Percentiles rank a stretch among this genome's conserved stretches.
phyloP scores from a whole-genome alignment of 495 filamentous ascomycete species.

The Daldinia loculata region DNA sequence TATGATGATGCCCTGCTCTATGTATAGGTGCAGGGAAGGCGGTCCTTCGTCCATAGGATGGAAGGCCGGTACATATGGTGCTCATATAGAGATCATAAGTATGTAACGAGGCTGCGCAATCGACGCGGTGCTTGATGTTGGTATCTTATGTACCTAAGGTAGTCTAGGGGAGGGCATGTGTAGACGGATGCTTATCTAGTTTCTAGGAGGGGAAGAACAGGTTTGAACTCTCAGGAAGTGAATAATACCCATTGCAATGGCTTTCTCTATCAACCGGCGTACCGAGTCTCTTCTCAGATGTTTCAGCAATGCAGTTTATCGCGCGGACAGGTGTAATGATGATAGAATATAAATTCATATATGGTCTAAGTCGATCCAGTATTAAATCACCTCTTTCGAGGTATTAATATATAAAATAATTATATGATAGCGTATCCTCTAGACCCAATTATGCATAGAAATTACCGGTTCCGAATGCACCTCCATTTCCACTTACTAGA shows the following conservation, averaged over 20 bases:
- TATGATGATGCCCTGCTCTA: neutral
- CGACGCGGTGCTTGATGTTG: conserved; percentile 2
- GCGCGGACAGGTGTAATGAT: neutral
- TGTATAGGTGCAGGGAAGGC: neutral
- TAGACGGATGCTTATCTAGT: conserved; percentile 6
- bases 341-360: neutral
- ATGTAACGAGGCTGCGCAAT: neutral
- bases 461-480: neutral
- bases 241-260: conserved; percentile 46
- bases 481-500: neutral
- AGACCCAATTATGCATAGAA: neutral
- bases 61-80: conserved; percentile 2
- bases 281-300: conserved; percentile 5
- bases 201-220: conserved; percentile 26
- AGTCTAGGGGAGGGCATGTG: neutral
- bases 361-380: neutral
- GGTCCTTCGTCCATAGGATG: neutral
- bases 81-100: conserved; percentile 16
- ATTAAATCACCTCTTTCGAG: neutral
- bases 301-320: neutral
- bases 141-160: conserved; percentile 7
- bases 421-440: neutral
- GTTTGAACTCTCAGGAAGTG: conserved; percentile 38
- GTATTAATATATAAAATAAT: neutral
- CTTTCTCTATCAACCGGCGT: conserved; percentile 27